Base-by-base conservation (phyloP, 306 rosid species). In the Betula pendula region DNA sequence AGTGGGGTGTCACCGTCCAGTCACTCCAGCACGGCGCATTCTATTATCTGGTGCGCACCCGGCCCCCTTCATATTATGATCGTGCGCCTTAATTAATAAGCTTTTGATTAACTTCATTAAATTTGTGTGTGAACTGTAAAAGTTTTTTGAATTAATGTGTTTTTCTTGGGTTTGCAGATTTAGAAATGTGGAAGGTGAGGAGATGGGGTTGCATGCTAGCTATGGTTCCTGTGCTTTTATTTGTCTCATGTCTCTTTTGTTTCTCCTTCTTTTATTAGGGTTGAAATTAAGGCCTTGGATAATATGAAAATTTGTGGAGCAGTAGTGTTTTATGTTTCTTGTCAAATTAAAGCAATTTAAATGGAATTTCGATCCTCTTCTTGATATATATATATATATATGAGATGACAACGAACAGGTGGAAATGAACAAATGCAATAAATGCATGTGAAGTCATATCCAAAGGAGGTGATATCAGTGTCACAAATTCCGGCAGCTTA, bases 1-100 rank as follows among this genome's bases (percentile, higher is more conserved):
- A 90, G 43, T 95, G 97, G 97, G 98, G 98, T 7, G 75, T 89
- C 63, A 95, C 97, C 45, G 86, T 92, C 55, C 97, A 90, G 68
- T 81, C 97, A 22, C 97, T 95, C 71, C 92, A 90, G 68, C 89
- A 92, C 73, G 97, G 97, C 35, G 86, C 93, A 17, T 92, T 51
- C 72, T 95, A 92, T 80, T 92, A 90, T 82, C 87, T 92, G 74
- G 97, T 95, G 53, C 67, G 81, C 68, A 71, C 44, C n/a, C n/a
- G n/a, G n/a, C n/a, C n/a, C 27, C 49, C 15, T 15, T 45, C 49
- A 12, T 45, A 45, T 45, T 45, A 44, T 42, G 29, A 2, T 17
- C 22, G 13, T 38, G 42, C 42, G 11, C 33, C 20, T 76, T 6
- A 53, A 19, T 4, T 55, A 4, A n/a, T n/a, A n/a, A n/a, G n/a